Conservation (phyloP, 805 yeast species). For the Maudiozyma saulgeensis region DNA sequence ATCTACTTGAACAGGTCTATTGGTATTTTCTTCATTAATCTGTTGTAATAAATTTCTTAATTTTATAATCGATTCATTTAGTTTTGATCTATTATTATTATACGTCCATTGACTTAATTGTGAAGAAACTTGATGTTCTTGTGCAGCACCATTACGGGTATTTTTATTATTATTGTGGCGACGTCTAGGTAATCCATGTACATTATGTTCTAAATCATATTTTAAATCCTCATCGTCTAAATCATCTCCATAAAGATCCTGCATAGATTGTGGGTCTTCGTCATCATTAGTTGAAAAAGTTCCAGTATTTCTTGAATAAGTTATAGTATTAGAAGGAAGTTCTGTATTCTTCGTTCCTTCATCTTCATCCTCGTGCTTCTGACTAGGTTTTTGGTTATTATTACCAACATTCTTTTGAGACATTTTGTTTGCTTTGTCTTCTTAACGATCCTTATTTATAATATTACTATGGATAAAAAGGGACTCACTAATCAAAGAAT, state of each 20-base stretch:
- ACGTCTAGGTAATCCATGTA: not conserved
- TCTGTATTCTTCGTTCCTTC: not conserved
- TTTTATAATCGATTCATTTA: constrained; percentile 51
- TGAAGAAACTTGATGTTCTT: constrained; percentile 16
- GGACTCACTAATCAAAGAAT: too few species aligned
- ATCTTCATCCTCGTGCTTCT: not conserved
- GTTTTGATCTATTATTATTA: constrained; percentile 57
- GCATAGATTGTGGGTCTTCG: not conserved
- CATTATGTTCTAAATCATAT: not conserved
- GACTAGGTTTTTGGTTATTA: too few species aligned
- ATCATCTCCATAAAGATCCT: constrained; percentile 1
- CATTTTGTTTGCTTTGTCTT: too few species aligned
- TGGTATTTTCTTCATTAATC: constrained; percentile 45
- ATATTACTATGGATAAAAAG: too few species aligned
- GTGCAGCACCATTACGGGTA: constrained; percentile 1
- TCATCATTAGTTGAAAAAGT: not conserved
- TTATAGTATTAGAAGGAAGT: constrained; percentile 1
- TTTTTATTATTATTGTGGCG: not conserved
- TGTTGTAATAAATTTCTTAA: constrained; percentile 43
- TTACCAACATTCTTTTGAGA: too few species aligned
- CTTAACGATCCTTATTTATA: too few species aligned
- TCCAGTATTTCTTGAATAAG: constrained; percentile 6
- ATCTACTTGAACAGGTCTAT: constrained; percentile 53
- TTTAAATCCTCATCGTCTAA: not conserved
- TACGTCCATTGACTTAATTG: constrained; percentile 65